phyloP scores from a whole-genome alignment of 108 stramenopile species.

The Cyclotella cryptica region DNA sequence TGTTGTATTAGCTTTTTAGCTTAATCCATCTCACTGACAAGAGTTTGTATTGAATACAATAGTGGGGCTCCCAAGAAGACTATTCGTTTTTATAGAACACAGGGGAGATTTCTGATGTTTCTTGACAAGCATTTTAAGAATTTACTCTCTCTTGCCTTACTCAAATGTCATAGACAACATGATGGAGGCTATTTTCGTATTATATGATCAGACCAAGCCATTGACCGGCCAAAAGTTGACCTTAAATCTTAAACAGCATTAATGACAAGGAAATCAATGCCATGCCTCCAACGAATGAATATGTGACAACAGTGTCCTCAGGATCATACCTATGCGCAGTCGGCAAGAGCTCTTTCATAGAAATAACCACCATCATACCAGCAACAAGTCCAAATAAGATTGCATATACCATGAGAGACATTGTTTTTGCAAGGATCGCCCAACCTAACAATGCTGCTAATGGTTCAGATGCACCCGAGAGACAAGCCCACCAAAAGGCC shows the following conservation, averaged over 20 bases:
- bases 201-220: no score
- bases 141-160: no score
- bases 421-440: conserved; percentile 60
- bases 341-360: conserved; percentile 89
- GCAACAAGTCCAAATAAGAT: conserved; percentile 80
- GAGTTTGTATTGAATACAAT: no score
- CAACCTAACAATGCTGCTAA: conserved; percentile 83
- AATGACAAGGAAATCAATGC: conserved; percentile 91
- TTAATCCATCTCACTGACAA: no score
- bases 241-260: conserved; percentile 70
- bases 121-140: no score
- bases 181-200: no score
- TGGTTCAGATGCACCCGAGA: conserved; percentile 83
- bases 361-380: conserved; percentile 86
- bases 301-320: conserved; percentile 84
- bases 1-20: no score
- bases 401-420: conserved; percentile 61
- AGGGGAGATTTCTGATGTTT: no score
- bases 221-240: neutral
- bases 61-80: no score
- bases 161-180: no score
- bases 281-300: conserved; percentile 90
- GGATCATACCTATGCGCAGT: conserved; percentile 96
- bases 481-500: conserved; percentile 79
- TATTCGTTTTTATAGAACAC: no score